Evolutionary conservation across 2,329 filamentous ascomycete species (phyloP).

Genomic region (Colletotrichum caudatum): DNA sequence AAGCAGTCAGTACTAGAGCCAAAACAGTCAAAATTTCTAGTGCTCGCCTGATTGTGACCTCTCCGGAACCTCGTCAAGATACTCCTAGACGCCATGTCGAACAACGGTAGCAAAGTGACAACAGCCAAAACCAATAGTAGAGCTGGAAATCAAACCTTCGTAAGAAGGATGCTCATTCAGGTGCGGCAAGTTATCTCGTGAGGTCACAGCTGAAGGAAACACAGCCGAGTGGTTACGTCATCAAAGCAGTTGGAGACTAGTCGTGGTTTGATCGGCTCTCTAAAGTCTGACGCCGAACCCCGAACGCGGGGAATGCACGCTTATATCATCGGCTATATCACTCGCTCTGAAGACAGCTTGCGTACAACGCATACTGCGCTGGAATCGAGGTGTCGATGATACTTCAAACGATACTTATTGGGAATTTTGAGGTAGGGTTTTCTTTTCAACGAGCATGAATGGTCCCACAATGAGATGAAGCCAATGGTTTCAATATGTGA

Average conservation of each 20-base stretch:
- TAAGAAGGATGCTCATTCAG: neutral
- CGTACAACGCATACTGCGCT: neutral
- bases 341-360: neutral
- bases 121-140: too few relatives aligned
- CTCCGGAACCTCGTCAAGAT: neutral
- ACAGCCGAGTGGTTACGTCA: slow-evolving; percentile 8
- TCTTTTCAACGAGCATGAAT: neutral
- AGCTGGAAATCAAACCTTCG: too few relatives aligned
- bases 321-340: slow-evolving; percentile 19
- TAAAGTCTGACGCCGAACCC: neutral
- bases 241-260: neutral
- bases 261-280: neutral
- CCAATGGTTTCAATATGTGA: neutral
- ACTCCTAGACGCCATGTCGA: neutral
- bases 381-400: neutral
- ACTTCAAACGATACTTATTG: neutral
- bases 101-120: neutral
- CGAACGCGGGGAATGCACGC: neutral
- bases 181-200: too few relatives aligned
- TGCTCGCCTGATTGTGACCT: neutral
- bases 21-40: too few relatives aligned
- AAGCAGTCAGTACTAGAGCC: neutral
- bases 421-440: neutral
- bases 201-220: neutral
- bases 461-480: neutral